Conservation (phyloP, 2,329 filamentous ascomycete species). For the Clarireedia homoeocarpa region DNA sequence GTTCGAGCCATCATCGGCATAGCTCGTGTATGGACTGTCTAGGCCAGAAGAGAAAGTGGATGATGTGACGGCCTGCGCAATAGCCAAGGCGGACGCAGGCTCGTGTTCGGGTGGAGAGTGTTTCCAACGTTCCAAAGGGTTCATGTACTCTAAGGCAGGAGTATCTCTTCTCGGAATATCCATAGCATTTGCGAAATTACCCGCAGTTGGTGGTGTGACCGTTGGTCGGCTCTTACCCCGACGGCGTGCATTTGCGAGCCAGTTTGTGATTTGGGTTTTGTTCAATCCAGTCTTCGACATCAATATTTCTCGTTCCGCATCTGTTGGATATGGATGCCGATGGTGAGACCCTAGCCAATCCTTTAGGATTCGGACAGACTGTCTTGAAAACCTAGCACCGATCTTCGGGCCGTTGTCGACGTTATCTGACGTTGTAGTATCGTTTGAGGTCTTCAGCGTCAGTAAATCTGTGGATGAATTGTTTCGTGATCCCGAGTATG, state of each 20-base stretch:
- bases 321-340: conserved; percentile 79
- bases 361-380: conserved; percentile 73
- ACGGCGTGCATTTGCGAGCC: conserved; percentile 83
- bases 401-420: conserved; percentile 45
- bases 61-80: conserved; percentile 50
- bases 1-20: conserved; percentile 53
- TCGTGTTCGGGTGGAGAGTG: conserved; percentile 62
- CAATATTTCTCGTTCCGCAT: conserved; percentile 76
- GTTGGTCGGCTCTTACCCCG: conserved; percentile 68
- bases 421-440: conserved; percentile 49
- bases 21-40: conserved; percentile 46
- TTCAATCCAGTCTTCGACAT: conserved; percentile 73
- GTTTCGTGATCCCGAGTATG: conserved; percentile 9
- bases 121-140: conserved; percentile 62
- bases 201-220: conserved; percentile 59
- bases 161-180: conserved; percentile 62
- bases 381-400: conserved; percentile 69
- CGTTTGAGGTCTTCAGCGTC: conserved; percentile 40
- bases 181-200: conserved; percentile 54
- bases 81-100: conserved; percentile 56
- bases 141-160: conserved; percentile 46
- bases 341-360: conserved; percentile 76
- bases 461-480: conserved; percentile 16
- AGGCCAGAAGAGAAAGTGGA: conserved; percentile 46
- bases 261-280: conserved; percentile 80